Base-by-base conservation (phyloP, 345 rosid genomes). In the Ceriops zippeliana region DNA sequence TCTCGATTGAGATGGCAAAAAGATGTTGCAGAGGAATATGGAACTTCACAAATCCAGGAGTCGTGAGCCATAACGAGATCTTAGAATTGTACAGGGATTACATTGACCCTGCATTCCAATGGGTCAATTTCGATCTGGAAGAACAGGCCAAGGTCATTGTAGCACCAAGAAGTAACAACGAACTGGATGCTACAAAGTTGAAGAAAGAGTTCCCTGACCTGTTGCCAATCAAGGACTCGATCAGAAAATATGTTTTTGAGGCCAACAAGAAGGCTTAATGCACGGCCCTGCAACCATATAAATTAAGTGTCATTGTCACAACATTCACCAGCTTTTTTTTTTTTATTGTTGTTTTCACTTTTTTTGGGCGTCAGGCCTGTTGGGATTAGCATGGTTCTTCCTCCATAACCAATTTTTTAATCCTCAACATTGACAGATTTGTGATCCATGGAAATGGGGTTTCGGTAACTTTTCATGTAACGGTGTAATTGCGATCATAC, bases 31-130 rank as follows among this genome's bases (percentile, higher is more conserved):
- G 76, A 70, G 88, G 90, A 42, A 70, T 82, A 67, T 86, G 86
- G 86, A 84, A 86, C 75, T 86, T 86, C 75, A 84, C 86, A 60
- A 86, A 86, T 76, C 86, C 88, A 46, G 86, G 90, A 63, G 90
- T 77, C 26, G 72, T 83, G 31, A 84, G 85, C 68, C 86, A 86
- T 71, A 84, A 86, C 19, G 85, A 86, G 74, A 84, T 86, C 62
- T 51, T 86, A 30, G 83, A 86, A 71, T 75, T 86, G 83, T 83
- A 86, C 79, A 81, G 68, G 65, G 65, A 24, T 1, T 81, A 81
- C 73, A 78, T 83, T 11, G 84, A 83, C 16, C 86, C 86, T 31
- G 52, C 66, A 11, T 84, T 86, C 64, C 63, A 81, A 61, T 83
- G 84, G 83, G 65, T 68, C 16, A 86, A 84, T 76, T 83, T 84